phyloP scores from a whole-genome alignment of 345 rosid genomes.

The Hibiscus trionum region DNA sequence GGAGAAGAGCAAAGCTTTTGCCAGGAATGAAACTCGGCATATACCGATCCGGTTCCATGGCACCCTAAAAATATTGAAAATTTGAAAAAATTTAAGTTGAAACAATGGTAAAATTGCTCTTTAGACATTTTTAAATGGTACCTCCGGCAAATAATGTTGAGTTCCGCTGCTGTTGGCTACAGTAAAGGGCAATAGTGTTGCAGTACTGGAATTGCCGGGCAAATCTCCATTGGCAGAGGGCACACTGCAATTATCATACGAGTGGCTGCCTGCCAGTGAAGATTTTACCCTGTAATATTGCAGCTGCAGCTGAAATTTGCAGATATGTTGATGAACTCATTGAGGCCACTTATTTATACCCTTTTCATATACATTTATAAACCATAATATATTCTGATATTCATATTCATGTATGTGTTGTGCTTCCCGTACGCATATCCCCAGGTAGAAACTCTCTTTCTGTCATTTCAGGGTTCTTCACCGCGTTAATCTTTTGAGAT shows the following conservation, averaged over 20 bases:
- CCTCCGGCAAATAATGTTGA: no score
- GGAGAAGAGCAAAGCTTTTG: slow-evolving; percentile 17
- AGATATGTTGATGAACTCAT: not conserved
- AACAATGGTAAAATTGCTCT: no score
- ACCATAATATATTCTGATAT: not conserved
- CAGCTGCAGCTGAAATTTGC: slow-evolving; percentile 6
- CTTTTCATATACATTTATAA: not conserved
- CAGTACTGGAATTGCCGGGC: slow-evolving; percentile 2
- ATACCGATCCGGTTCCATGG: slow-evolving; percentile 9
- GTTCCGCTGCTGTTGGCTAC: no score
- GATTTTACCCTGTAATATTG: slow-evolving; percentile 10
- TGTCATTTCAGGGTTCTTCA: not conserved
- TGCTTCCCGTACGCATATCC: slow-evolving; percentile 1
- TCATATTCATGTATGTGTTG: not conserved
- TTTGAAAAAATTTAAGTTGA: no score
- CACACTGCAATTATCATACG: not conserved
- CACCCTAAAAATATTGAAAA: no score
- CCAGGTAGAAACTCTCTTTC: not conserved
- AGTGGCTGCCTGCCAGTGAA: slow-evolving; percentile 4
- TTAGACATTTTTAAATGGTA: no score
- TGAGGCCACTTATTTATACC: slow-evolving; percentile 1
- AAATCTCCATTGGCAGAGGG: slow-evolving; percentile 9
- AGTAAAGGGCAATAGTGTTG: not conserved
- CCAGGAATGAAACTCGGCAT: slow-evolving; percentile 29
- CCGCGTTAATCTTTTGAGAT: no score